phyloP scores from a whole-genome alignment of 2,329 filamentous ascomycete species.

The Zasmidium cellare region DNA sequence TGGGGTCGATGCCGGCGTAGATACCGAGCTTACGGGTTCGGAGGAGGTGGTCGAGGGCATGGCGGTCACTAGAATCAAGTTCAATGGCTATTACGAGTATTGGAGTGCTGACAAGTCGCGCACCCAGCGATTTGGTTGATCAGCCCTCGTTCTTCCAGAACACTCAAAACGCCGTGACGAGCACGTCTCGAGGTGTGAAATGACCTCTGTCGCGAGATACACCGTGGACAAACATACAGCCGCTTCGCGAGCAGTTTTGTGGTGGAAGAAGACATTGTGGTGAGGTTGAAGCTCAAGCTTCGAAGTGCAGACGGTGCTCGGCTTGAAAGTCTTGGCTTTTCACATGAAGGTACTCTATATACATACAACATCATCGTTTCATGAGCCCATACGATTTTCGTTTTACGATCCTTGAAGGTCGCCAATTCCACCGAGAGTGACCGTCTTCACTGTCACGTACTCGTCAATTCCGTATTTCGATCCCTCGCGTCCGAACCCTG shows the following conservation, averaged over 20 bases:
- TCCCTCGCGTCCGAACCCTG: slow-evolving; percentile 54
- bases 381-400: background rate
- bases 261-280: background rate
- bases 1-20: slow-evolving; percentile 82
- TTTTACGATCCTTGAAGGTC: slow-evolving; percentile 48
- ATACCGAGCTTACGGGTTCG: slow-evolving; percentile 65
- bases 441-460: slow-evolving; percentile 49
- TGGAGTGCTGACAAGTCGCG: slow-evolving; percentile 27
- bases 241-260: background rate
- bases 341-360: background rate
- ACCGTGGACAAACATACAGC: slow-evolving; percentile 9
- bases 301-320: background rate
- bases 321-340: background rate
- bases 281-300: background rate
- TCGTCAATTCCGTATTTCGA: slow-evolving; percentile 52
- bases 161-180: slow-evolving; percentile 48
- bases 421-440: slow-evolving; percentile 62
- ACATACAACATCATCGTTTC: background rate
- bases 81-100: background rate
- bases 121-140: slow-evolving; percentile 76
- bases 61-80: slow-evolving; percentile 39
- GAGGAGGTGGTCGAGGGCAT: slow-evolving; percentile 64
- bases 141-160: slow-evolving; percentile 70
- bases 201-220: background rate
- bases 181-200: background rate